Evolutionary conservation across 2,329 filamentous ascomycete genomes (phyloP), one percentile per base, ranked within the genome.

Genomic region (Kalmusia sp.): DNA sequence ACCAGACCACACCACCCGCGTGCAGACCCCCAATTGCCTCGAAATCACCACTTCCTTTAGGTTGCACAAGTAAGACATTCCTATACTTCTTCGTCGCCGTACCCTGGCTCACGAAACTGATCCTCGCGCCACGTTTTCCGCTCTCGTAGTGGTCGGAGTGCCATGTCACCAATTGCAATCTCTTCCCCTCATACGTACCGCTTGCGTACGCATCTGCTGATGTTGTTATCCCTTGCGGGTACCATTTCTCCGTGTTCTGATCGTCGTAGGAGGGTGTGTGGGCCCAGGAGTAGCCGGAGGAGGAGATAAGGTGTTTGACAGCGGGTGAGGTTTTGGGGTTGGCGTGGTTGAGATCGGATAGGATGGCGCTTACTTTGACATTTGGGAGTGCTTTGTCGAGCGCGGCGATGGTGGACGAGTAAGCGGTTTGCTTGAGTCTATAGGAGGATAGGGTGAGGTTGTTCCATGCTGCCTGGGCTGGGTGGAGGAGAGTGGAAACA

Each of bases 121-220:
- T 45, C n/a, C 57, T 35, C n/a, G 54, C 50, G 2, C 57, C 57
- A 21, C 57, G 33, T 31, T 57, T 54, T 12, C 54, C 54, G 28
- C 52, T 40, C 17, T 59, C 54, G 44, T 59, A 57, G 21, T 57
- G 24, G 25, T 59, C 56, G 12, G 57, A 59, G 41, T 59, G 57
- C 57, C 57, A 59, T 3, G 44, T 51, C 1, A 59, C 41, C 12
- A 59, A 47, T 22, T 59, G 57, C 12, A 59, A 25, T 19, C 49
- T 38, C 22, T 48, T 12, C 4, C 54, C 54, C 17, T 59, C 51
- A 25, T 57, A 57, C 17, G 38, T 35, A 19, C 51, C 57, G 14
- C 35, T 52, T 1, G 49, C 46, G 30, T 53, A 57, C 15, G 57
- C 57, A 48, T 59, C 57, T 2, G 57, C 54, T 21, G 53, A 57